A percentile compares a stretch with the other conserved stretches of the same genome.
phyloP scores from a whole-genome alignment of 192 early-diverging fungal genomes.

The Geranomyces michiganensis region DNA sequence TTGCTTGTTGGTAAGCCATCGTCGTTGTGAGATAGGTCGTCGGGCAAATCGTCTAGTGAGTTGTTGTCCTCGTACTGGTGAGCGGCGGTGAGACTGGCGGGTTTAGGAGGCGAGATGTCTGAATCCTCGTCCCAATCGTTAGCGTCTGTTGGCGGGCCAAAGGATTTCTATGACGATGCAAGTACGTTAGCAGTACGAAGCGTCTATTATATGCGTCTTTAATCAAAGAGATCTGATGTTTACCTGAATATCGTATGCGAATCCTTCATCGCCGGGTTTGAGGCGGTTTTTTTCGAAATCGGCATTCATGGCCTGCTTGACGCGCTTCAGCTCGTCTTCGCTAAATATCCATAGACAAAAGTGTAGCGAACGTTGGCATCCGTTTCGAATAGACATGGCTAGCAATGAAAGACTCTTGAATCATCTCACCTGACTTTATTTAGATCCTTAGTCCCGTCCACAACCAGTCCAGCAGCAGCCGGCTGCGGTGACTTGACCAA shows the following conservation, averaged over 20 bases:
- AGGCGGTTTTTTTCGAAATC: conserved; percentile 42
- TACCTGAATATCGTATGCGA: conserved; percentile 44
- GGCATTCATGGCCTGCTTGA: conserved; percentile 39
- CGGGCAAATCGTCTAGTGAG: too few relatives aligned
- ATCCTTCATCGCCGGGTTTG: conserved; percentile 33
- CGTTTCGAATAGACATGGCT: not conserved
- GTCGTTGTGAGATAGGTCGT: too few relatives aligned
- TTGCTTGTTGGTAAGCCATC: too few relatives aligned
- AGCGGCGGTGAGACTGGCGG: not conserved
- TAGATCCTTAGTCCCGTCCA: conserved; percentile 40
- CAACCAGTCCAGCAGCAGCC: not conserved
- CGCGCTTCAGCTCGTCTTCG: conserved; percentile 30
- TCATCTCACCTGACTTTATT: conserved; percentile 38
- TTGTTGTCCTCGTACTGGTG: not conserved
- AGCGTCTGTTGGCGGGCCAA: conserved; percentile 23
- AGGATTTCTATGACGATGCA: conserved; percentile 35
- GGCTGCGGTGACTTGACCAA: not conserved
- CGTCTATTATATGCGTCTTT: not conserved
- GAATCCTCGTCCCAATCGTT: conserved; percentile 50
- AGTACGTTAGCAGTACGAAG: too few relatives aligned
- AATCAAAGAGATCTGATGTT: not conserved
- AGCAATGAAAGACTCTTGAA: not conserved
- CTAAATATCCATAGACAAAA: conserved; percentile 12
- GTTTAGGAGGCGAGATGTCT: conserved; percentile 5
- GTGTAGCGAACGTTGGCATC: not conserved